Conservation (phyloP, 192 early-diverging fungal species). For the Backusella circina region DNA sequence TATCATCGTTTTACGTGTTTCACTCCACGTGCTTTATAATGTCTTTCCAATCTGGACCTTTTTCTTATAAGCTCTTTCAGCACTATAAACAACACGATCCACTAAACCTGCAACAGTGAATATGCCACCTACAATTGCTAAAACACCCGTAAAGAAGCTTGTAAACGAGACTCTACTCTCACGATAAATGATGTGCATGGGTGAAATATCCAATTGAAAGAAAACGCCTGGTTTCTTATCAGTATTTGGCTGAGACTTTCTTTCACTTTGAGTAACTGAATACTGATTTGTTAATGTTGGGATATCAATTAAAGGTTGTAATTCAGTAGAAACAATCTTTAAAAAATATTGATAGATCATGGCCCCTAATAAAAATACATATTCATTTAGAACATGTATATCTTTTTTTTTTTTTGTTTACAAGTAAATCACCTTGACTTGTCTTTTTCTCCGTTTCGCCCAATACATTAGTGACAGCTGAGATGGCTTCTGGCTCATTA, state of each 20-base stretch:
- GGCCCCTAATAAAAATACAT: constrained; percentile 34
- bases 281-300: constrained; percentile 88
- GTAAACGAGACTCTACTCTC: constrained; percentile 80
- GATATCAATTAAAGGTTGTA: constrained; percentile 64
- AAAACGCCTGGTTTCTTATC: constrained; percentile 54
- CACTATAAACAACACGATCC: constrained; percentile 80
- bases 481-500: constrained; percentile 7
- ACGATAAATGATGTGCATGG: constrained; percentile 88
- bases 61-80: constrained; percentile 69
- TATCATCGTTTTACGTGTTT: neutral
- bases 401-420: too few species aligned
- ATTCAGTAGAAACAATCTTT: constrained; percentile 89
- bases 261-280: constrained; percentile 85
- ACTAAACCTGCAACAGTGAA: constrained; percentile 91
- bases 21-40: constrained; percentile 24
- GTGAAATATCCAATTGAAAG: constrained; percentile 94
- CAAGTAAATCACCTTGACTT: constrained; percentile 31
- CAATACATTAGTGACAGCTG: constrained; percentile 57
- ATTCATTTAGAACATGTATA: too few species aligned
- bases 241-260: constrained; percentile 36
- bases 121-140: constrained; percentile 92
- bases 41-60: constrained; percentile 85
- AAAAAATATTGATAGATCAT: constrained; percentile 88
- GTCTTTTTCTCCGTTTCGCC: constrained; percentile 59
- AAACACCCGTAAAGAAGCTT: constrained; percentile 86